Conservation (phyloP, 2,329 filamentous ascomycete species). For the Geosmithia putterillii region DNA sequence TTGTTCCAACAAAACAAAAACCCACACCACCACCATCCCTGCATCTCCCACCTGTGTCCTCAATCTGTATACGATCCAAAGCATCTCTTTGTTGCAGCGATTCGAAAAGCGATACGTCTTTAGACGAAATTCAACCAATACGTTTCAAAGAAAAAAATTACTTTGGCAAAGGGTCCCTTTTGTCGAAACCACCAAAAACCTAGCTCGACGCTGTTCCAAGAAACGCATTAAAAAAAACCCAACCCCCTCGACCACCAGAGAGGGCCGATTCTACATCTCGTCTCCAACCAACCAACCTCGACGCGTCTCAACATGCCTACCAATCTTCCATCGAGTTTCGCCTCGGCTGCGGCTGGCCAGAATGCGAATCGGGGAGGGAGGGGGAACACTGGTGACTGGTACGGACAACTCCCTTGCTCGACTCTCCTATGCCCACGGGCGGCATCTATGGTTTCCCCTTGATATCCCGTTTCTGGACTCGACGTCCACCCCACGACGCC, state of each 20-base stretch:
- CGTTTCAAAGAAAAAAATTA: neutral
- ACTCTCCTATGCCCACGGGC: too few relatives aligned
- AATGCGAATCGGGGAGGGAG: constrained; percentile 48
- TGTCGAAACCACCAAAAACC: neutral
- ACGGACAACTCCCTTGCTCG: too few relatives aligned
- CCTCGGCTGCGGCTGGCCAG: constrained; percentile 70
- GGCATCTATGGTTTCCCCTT: too few relatives aligned
- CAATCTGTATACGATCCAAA: neutral
- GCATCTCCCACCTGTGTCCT: too few relatives aligned
- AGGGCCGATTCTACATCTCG: neutral
- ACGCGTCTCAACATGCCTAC: constrained; percentile 43
- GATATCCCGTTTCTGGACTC: constrained; percentile 1
- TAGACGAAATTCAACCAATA: neutral
- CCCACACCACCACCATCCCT: neutral
- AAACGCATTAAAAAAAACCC: neutral
- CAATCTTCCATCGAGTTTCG: constrained; percentile 72
- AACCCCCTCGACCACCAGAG: neutral
- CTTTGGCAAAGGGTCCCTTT: neutral
- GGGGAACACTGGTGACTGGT: constrained; percentile 56
- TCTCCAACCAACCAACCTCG: neutral
- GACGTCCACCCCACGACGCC: too few relatives aligned
- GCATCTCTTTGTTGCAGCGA: neutral
- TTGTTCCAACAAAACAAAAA: neutral
- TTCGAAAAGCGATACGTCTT: too few relatives aligned
- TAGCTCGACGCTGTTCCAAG: too few relatives aligned